Base-by-base conservation (phyloP, 2,329 filamentous ascomycete genomes). In the Chaetoscypha palmicola region DNA sequence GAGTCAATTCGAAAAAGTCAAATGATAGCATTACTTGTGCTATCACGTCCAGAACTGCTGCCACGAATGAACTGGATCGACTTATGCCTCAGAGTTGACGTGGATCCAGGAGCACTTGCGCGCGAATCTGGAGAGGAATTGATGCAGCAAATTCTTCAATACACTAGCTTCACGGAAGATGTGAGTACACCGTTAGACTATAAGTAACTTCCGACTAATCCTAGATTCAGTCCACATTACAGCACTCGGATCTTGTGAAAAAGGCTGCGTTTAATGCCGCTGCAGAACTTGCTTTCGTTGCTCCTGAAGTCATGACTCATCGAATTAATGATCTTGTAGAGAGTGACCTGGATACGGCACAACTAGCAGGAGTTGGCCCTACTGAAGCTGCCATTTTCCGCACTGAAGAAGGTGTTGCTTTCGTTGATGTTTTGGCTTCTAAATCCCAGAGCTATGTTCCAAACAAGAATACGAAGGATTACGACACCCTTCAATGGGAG, bases 401-500 rank as follows among this genome's bases (percentile, higher is more conserved):
- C 34, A 95, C 91, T 0, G 84, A 89, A 1, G 88, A 94, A 62
- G 91, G 89, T 1, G 90, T 83, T 1, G 76, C 82, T 11, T 97
- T 94, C 56, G 74, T 98, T 16, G 92, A 98, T 64, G 86, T 97
- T 0, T 73, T 98, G 4, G 86, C 84, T 24, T 90, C 87, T 61
- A 94, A 94, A 62, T 70, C 80, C 1, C 78, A 79, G 46, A 77
- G 77, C 48, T 69, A 73, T 28, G 68, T 83, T 2, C 80, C 88
- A 2, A 83, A 89, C 66, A 97, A 95, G 67, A 95, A 88, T 58
- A 83, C 79, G 38, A 96, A 94, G 63, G 92, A 97, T 62, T 95
- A 96, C 57, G 88, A 98, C 56, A 94, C 88, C 1, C 66, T 96
- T 31, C 96, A 95, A 65, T 98, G 94, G 92, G 92, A 98, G 65